These are phyloP conservation scores for Antitrichia curtipendula DNA, from an alignment of 225 moss, liverwort and hornwort genomes.

Conservation along the genomic window DNA sequence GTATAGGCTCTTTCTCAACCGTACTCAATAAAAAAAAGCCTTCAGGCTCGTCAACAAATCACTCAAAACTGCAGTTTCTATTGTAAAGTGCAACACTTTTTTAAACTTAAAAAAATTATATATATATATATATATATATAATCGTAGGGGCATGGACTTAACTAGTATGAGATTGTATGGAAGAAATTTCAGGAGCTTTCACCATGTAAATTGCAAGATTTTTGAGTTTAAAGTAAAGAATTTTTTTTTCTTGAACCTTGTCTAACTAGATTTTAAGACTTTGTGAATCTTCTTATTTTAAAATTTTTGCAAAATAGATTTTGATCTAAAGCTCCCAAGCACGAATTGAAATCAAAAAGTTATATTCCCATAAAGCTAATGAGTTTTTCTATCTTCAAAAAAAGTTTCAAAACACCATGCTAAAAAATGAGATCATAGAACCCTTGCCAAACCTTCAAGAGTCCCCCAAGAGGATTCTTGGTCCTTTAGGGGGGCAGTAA, in stretches of 20 bases:
- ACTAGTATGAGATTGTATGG: too few relatives aligned
- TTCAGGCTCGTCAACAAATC: too few relatives aligned
- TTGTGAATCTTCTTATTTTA: not conserved
- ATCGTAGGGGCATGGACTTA: too few relatives aligned
- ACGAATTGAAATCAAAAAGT: not conserved
- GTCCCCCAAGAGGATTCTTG: accelerated
- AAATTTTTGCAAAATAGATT: not conserved
- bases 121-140: too few relatives aligned
- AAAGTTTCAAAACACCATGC: not conserved
- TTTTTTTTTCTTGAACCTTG: not conserved
- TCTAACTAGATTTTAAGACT: not conserved
- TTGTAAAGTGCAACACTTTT: too few relatives aligned
- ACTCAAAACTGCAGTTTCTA: too few relatives aligned
- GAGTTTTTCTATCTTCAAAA: not conserved
- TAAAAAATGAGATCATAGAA: not conserved
- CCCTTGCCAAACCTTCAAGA: accelerated
- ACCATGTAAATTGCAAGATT: accelerated
- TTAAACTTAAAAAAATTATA: too few relatives aligned
- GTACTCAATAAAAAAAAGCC: too few relatives aligned
- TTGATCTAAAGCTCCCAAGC: accelerated
- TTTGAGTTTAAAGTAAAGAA: not conserved
- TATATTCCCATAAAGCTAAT: not conserved
- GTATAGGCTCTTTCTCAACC: too few relatives aligned
- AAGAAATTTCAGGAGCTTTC: not conserved
- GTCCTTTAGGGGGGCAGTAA: not conserved